phyloP scores from a whole-genome alignment of 2,329 filamentous ascomycete species.

The Macrophomina phaseolina region DNA sequence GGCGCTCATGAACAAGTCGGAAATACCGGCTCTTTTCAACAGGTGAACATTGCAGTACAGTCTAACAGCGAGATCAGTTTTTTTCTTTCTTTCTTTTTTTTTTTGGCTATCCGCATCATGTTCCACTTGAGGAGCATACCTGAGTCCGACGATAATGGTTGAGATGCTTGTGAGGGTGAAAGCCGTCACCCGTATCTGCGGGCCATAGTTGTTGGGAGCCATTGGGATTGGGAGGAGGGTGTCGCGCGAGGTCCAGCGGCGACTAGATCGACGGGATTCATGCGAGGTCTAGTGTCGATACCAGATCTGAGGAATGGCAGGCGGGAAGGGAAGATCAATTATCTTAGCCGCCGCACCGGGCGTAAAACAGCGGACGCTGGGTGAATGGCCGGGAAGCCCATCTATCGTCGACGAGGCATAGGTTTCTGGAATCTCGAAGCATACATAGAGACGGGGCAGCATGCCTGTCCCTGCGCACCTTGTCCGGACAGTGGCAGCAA shows the following conservation, averaged over 20 bases:
- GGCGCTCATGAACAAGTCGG: constrained; percentile 9
- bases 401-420: constrained; percentile 13
- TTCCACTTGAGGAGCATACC: neutral
- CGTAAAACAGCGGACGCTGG: constrained; percentile 4
- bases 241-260: constrained; percentile 4
- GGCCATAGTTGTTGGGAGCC: constrained; percentile 17
- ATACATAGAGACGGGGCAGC: constrained; percentile 7
- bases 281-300: constrained; percentile 3
- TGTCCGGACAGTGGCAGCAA: constrained; percentile 7
- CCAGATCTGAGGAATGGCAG: neutral
- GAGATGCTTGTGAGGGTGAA: constrained; percentile 21
- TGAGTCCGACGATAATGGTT: constrained; percentile 20
- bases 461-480: constrained; percentile 1
- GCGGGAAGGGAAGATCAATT: constrained; percentile 12
- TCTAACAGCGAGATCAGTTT: neutral
- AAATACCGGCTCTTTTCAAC: constrained; percentile 20
- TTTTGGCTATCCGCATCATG: neutral
- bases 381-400: constrained; percentile 10
- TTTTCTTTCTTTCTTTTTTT: too few species aligned
- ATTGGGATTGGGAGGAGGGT: neutral
- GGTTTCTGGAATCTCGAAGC: constrained; percentile 15
- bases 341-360: constrained; percentile 8
- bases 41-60: constrained; percentile 23
- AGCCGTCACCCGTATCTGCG: constrained; percentile 11
- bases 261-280: neutral